phyloP scores from a whole-genome alignment of 345 rosid genomes.

The Rhodamnia argentea region DNA sequence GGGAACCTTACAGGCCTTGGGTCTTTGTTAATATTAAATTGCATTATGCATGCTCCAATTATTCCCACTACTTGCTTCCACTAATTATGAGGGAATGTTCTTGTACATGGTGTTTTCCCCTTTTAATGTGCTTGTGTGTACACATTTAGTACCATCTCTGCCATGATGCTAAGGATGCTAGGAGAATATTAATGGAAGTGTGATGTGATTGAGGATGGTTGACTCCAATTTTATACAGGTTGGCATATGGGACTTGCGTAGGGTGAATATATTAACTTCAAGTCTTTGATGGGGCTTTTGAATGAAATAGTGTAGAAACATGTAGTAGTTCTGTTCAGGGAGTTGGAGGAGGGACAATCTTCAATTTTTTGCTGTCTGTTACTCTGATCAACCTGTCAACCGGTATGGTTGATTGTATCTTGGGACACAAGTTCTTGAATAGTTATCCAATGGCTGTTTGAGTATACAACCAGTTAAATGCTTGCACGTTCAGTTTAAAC shows the following conservation, averaged over 20 bases:
- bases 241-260: not conserved
- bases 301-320: not conserved
- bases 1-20: not conserved
- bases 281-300: not conserved
- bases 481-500: not conserved
- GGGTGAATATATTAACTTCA: not conserved
- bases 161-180: not conserved
- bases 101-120: not conserved
- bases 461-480: not conserved
- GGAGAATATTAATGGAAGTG: not conserved
- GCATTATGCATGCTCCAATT: not conserved
- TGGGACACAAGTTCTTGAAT: not conserved
- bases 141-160: not conserved
- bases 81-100: not conserved
- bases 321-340: not conserved
- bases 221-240: not conserved
- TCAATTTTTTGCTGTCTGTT: not conserved
- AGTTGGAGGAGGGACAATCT: not conserved
- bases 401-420: not conserved
- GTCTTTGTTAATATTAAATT: not conserved
- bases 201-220: not conserved
- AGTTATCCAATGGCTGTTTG: not conserved
- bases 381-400: not conserved
- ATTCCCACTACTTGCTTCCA: not conserved
- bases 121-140: not conserved